Conservation (phyloP, 2,329 filamentous ascomycete genomes). For the Tricladium varicosporioides region DNA sequence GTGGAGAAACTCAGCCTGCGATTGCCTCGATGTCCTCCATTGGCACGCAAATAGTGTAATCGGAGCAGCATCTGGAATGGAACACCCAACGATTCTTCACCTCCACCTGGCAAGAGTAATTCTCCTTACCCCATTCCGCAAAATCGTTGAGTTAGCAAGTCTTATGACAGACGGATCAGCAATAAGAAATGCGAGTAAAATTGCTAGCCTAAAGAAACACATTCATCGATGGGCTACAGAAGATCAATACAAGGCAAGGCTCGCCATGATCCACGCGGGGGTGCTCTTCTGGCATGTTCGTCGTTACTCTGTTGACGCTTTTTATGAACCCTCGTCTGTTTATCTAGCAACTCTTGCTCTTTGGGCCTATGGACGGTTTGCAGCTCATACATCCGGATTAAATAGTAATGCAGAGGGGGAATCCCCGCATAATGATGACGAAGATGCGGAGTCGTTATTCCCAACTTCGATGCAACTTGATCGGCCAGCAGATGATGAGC, state of each 20-base stretch:
- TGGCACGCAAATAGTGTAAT: conserved; percentile 43
- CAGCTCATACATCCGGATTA: conserved; percentile 8
- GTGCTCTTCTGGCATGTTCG: conserved; percentile 51
- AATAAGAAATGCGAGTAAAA: conserved; percentile 16
- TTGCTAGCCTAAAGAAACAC: conserved; percentile 28
- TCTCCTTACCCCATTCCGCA: conserved; percentile 37
- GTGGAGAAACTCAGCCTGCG: conserved; percentile 43
- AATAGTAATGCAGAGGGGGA: not conserved
- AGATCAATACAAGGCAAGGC: conserved; percentile 55
- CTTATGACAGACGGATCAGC: conserved; percentile 6
- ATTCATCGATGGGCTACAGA: conserved; percentile 48
- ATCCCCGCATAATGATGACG: conserved; percentile 7
- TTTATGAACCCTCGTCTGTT: conserved; percentile 45
- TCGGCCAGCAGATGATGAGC: conserved; percentile 54
- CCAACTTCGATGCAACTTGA: conserved; percentile 51
- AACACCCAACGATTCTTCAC: conserved; percentile 43
- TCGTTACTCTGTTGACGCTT: conserved; percentile 45
- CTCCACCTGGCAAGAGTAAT: conserved; percentile 42
- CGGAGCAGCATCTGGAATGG: conserved; percentile 38
- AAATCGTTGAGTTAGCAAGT: conserved; percentile 22
- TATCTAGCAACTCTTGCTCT: conserved; percentile 46
- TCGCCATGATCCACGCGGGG: conserved; percentile 53
- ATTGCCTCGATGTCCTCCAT: conserved; percentile 42
- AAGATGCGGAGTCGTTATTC: conserved; percentile 25
- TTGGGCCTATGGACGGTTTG: conserved; percentile 41